phyloP scores from a whole-genome alignment of 2,329 filamentous ascomycete genomes.

The Trichoderma sp. region DNA sequence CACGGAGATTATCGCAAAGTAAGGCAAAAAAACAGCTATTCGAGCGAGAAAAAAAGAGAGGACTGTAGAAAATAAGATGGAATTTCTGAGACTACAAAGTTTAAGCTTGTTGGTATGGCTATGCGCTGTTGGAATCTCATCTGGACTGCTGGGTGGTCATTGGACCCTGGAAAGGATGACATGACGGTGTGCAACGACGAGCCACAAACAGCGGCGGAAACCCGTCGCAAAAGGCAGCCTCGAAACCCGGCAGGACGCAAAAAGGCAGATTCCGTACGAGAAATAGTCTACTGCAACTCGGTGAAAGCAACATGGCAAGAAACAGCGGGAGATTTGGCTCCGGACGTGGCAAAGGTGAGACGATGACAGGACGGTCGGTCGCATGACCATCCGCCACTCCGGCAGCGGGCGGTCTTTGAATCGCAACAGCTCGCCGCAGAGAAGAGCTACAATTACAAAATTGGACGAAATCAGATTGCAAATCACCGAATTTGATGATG shows the following conservation, averaged over 20 bases:
- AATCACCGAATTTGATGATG: neutral
- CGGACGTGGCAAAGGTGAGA: conserved; percentile 12
- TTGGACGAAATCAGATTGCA: neutral
- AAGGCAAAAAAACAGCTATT: neutral
- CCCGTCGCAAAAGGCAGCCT: neutral
- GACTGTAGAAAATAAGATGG: neutral
- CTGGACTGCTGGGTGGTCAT: neutral
- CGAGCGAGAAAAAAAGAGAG: neutral
- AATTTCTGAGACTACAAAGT: neutral
- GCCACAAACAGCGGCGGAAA: neutral
- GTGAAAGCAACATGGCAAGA: neutral
- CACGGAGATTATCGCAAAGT: neutral
- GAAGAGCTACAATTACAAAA: neutral
- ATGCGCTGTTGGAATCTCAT: neutral
- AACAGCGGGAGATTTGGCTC: neutral
- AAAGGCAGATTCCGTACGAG: neutral
- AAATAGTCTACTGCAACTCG: neutral
- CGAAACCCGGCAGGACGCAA: neutral
- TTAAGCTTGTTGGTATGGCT: neutral
- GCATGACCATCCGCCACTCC: conserved; percentile 18
- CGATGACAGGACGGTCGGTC: conserved; percentile 2
- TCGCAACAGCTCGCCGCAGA: neutral
- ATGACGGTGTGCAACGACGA: conserved; percentile 13
- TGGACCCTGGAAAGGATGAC: conserved; percentile 1
- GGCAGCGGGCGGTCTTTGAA: conserved; percentile 4